A percentile compares a stretch with the other conserved stretches of the same genome.
Evolutionary conservation across 1,139 yeast genomes (phyloP).

Genomic region (Yamadazyma dendronema): DNA sequence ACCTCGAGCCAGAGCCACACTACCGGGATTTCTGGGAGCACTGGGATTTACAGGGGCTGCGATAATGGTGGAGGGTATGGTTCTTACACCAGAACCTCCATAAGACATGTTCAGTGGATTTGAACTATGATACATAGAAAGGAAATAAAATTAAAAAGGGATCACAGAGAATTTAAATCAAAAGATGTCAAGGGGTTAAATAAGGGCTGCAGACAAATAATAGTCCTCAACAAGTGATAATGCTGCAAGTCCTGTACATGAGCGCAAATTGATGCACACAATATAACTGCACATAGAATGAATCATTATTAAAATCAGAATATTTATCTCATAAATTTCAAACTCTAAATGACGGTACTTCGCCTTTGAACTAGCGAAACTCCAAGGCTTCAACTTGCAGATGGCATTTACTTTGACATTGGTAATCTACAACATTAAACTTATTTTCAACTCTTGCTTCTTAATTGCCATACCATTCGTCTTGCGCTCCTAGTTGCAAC

Average conservation of each 20-base stretch:
- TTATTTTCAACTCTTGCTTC: no score
- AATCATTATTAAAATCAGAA: not conserved
- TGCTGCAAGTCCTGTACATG: not conserved
- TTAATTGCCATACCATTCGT: no score
- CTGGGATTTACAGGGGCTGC: not conserved
- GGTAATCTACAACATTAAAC: no score
- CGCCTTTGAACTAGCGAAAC: not conserved
- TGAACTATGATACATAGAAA: not conserved
- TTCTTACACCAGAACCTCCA: not conserved
- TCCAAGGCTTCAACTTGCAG: no score
- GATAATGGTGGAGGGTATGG: not conserved
- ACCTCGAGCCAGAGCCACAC: not conserved
- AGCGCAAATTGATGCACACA: not conserved
- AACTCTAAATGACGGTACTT: not conserved
- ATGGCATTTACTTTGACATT: no score
- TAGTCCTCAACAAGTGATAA: not conserved
- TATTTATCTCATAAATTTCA: not conserved
- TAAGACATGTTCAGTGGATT: not conserved
- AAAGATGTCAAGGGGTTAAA: not conserved
- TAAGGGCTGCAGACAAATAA: not conserved
- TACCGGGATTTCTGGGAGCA: not conserved
- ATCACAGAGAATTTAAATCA: not conserved
- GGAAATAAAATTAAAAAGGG: not conserved
- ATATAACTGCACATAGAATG: not conserved
- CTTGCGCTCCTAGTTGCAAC: no score